These are phyloP conservation scores for Metschnikowia bowlesiae DNA, from an alignment of 805 yeast species.

Conservation along the genomic window DNA sequence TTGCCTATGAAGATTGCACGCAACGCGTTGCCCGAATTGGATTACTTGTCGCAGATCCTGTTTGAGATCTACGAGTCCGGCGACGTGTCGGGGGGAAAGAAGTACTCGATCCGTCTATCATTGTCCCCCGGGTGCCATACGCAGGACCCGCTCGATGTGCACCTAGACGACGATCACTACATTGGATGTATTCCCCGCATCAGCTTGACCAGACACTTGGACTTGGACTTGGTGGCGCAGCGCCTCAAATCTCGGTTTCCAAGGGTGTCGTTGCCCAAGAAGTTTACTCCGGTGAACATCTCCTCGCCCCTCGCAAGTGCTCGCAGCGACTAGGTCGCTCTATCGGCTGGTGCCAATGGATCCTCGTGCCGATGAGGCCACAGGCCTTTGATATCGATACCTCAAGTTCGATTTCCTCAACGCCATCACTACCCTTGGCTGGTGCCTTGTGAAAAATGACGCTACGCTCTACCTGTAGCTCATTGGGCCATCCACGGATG, in stretches of 20 bases:
- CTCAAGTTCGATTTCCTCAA: too few species aligned
- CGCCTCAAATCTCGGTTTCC: conserved; percentile 75
- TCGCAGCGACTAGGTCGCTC: neutral
- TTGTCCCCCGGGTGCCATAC: conserved; percentile 98
- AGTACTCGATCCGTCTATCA: conserved; percentile 86
- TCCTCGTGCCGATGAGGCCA: neutral
- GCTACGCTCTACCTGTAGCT: too few species aligned
- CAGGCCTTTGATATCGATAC: neutral
- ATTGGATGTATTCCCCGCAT: conserved; percentile 93
- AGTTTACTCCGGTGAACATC: conserved; percentile 83
- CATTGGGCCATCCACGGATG: too few species aligned
- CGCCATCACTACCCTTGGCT: too few species aligned
- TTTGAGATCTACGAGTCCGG: conserved; percentile 88
- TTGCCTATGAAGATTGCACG: conserved; percentile 94
- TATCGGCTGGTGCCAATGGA: too few species aligned
- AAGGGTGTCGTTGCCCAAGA: conserved; percentile 87
- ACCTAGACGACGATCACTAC: conserved; percentile 91
- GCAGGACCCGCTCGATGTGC: conserved; percentile 95
- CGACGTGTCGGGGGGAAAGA: conserved; percentile 63
- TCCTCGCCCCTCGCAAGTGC: conserved; percentile 54
- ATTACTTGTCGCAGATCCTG: conserved; percentile 88
- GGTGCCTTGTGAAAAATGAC: too few species aligned
- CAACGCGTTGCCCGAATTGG: conserved; percentile 94
- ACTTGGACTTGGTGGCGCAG: conserved; percentile 81
- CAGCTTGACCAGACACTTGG: conserved; percentile 87